A percentile compares a stretch with the other conserved stretches of the same genome.
Conservation (phyloP, 805 yeast species). For the Zygoascus tannicola region DNA sequence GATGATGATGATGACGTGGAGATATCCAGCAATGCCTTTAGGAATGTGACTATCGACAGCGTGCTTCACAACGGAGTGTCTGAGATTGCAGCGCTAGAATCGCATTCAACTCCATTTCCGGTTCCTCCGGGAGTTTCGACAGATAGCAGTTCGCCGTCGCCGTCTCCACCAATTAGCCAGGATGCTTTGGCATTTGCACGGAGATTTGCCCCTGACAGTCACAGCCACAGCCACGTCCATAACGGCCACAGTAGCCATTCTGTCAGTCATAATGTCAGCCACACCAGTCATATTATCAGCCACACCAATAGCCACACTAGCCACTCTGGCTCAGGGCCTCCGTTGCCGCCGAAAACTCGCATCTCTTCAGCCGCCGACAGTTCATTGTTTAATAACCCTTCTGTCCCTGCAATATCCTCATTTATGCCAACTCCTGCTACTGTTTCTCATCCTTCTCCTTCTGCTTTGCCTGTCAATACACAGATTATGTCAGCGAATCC, state of each 20-base stretch:
- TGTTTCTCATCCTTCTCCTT: too few species aligned
- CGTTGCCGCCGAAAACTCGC: not conserved
- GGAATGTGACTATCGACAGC: slow-evolving; percentile 69
- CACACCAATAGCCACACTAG: not conserved
- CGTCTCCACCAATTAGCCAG: not conserved
- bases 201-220: slow-evolving; percentile 1
- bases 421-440: too few species aligned
- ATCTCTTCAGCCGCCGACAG: too few species aligned
- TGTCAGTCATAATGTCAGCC: not conserved
- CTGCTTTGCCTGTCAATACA: too few species aligned
- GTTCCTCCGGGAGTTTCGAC: slow-evolving; percentile 2
- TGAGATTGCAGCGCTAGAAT: slow-evolving; percentile 33
- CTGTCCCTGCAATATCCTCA: too few species aligned
- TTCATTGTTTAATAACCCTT: too few species aligned
- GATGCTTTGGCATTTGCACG: slow-evolving; percentile 3
- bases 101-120: not conserved
- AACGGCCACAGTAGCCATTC: slow-evolving; percentile 1
- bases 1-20: slow-evolving; percentile 68
- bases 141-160: not conserved
- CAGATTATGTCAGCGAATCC: too few species aligned
- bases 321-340: not conserved
- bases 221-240: slow-evolving; percentile 1
- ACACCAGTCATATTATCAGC: not conserved
- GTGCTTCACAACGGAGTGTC: slow-evolving; percentile 58
- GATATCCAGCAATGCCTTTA: slow-evolving; percentile 68